These are phyloP conservation scores for Petunia hybrid DNA, from an alignment of 305 asterid genomes.

Conservation along the genomic window DNA sequence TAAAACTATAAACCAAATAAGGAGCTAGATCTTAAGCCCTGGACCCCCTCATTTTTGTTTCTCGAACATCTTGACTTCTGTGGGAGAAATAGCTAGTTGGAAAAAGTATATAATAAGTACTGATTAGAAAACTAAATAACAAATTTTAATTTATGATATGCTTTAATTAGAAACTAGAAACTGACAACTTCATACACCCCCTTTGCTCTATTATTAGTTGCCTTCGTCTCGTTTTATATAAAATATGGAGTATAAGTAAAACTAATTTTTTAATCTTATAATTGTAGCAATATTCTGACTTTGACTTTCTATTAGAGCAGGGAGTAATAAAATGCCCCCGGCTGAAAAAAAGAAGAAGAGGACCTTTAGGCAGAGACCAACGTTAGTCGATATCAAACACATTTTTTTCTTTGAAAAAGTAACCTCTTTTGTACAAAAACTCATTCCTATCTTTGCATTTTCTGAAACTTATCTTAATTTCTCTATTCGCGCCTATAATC, in stretches of 20 bases:
- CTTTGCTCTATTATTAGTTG: not conserved
- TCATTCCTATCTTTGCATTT: not conserved
- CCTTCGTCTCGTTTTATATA: too few species aligned
- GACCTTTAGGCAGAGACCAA: not conserved
- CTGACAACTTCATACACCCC: not conserved
- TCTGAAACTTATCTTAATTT: not conserved
- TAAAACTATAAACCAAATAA: not conserved
- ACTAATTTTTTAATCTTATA: too few species aligned
- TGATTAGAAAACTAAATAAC: not conserved
- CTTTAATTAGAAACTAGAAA: not conserved
- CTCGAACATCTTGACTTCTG: not conserved
- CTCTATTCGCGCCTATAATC: slow-evolving; percentile 26
- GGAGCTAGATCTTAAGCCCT: not conserved
- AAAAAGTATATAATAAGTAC: not conserved
- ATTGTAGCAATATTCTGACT: not conserved
- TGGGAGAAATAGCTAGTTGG: not conserved
- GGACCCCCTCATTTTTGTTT: not conserved
- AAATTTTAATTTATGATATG: not conserved
- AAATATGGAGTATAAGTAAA: too few species aligned
- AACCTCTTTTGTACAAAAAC: not conserved
- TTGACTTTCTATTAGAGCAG: not conserved
- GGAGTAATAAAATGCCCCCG: not conserved
- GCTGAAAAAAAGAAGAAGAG: not conserved
- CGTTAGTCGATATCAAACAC: not conserved
- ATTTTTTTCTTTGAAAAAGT: not conserved